A percentile compares a stretch with the other conserved stretches of the same genome.
These are phyloP conservation scores for Saccharomyces pastorianus DNA, from an alignment of 1,139 yeast genomes.

Conservation along the genomic window DNA sequence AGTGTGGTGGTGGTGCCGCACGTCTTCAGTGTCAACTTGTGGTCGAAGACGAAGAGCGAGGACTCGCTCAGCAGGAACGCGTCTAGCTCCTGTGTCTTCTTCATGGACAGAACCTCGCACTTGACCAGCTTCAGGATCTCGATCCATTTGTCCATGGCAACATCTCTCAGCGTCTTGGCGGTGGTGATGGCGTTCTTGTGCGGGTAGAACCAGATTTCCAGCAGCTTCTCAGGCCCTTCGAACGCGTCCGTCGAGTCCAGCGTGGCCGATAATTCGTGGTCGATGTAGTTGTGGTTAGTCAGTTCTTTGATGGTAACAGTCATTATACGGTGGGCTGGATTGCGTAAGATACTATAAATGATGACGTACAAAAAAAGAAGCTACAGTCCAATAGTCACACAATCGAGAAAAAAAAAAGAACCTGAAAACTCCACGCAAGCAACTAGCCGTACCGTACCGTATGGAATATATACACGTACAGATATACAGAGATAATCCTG, in stretches of 20 bases:
- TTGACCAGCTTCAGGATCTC: slow-evolving; percentile 68
- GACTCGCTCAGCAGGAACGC: slow-evolving; percentile 87
- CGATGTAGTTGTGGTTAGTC: slow-evolving; percentile 48
- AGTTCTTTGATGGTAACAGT: slow-evolving; percentile 24
- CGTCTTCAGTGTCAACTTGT: slow-evolving; percentile 79
- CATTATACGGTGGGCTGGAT: slow-evolving; percentile 10
- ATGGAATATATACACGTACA: neutral
- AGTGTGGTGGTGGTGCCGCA: slow-evolving; percentile 95
- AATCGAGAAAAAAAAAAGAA: neutral
- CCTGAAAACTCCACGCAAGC: neutral
- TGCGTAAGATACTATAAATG: neutral
- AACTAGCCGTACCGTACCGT: neutral
- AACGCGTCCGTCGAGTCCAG: slow-evolving; percentile 86
- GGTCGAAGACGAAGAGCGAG: slow-evolving; percentile 80
- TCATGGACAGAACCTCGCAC: slow-evolving; percentile 81
- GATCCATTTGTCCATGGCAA: slow-evolving; percentile 65
- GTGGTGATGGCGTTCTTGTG: slow-evolving; percentile 22
- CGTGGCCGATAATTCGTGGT: slow-evolving; percentile 68
- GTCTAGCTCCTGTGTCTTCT: slow-evolving; percentile 58
- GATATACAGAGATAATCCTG: neutral
- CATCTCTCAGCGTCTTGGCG: slow-evolving; percentile 48
- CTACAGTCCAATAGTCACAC: neutral
- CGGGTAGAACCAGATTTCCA: slow-evolving; percentile 84
- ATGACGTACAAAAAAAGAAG: neutral
- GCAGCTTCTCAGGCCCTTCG: slow-evolving; percentile 93